Percentiles rank a stretch among this genome's conserved stretches.
Evolutionary conservation across 2,329 filamentous ascomycete genomes (phyloP).

Genomic region (Juglanconis sp.): DNA sequence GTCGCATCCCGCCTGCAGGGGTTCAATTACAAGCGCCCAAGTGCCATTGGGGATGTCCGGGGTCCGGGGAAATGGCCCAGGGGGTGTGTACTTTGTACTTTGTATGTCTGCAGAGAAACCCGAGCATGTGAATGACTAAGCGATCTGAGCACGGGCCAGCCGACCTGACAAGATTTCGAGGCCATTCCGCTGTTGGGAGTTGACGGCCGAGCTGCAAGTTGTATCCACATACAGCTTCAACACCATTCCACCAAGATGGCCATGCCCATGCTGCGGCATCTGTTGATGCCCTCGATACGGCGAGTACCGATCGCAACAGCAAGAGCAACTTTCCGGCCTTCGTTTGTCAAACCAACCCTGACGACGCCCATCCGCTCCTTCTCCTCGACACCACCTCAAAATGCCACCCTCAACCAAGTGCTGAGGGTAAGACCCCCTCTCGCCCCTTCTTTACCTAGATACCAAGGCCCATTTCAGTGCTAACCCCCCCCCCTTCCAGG

Average conservation of each 20-base stretch:
- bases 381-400: slow-evolving; percentile 43
- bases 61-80: slow-evolving; percentile 11
- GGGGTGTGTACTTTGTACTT: not conserved
- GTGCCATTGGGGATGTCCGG: slow-evolving; percentile 14
- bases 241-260: slow-evolving; percentile 25
- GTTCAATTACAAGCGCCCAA: not conserved
- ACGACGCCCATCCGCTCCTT: slow-evolving; percentile 28
- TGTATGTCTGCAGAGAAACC: not conserved
- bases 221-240: not conserved
- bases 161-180: slow-evolving; percentile 11
- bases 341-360: slow-evolving; percentile 24
- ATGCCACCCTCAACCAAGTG: slow-evolving; percentile 72
- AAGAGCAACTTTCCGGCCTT: slow-evolving; percentile 18
- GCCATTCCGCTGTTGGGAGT: not conserved
- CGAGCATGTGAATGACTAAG: slow-evolving; percentile 19
- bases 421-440: slow-evolving; percentile 43
- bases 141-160: slow-evolving; percentile 4
- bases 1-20: slow-evolving; percentile 1
- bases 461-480: not conserved
- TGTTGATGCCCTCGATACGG: slow-evolving; percentile 29
- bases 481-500: slow-evolving; percentile 37
- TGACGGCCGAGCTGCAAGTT: not conserved
- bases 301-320: slow-evolving; percentile 14
- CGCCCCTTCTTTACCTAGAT: too few relatives aligned
- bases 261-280: slow-evolving; percentile 32